Evolutionary conservation across 192 early-diverging fungal genomes (phyloP).

Genomic region (Backusella morwellensis): DNA sequence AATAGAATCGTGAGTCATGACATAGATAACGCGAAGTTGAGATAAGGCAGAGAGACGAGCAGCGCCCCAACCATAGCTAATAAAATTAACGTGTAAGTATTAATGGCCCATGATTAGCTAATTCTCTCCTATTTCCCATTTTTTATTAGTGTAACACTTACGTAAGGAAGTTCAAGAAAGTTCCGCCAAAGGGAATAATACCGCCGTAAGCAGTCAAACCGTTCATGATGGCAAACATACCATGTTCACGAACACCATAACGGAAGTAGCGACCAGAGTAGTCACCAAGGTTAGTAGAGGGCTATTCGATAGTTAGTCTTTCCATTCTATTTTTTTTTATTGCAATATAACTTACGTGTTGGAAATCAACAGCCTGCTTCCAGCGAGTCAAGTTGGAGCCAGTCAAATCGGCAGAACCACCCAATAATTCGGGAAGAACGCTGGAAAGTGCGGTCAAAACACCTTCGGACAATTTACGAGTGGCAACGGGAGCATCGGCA

Average conservation of each 20-base stretch:
- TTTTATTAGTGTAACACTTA: slow-evolving; percentile 41
- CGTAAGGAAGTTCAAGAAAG: slow-evolving; percentile 92
- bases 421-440: slow-evolving; percentile 79
- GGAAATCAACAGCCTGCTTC: slow-evolving; percentile 96
- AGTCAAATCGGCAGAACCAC: slow-evolving; percentile 97
- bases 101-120: not conserved
- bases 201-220: slow-evolving; percentile 86
- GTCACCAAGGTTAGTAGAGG: slow-evolving; percentile 65
- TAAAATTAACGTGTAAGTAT: not conserved
- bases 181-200: slow-evolving; percentile 81
- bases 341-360: slow-evolving; percentile 42
- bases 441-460: slow-evolving; percentile 83
- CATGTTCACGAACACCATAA: slow-evolving; percentile 97
- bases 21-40: slow-evolving; percentile 88
- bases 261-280: slow-evolving; percentile 90
- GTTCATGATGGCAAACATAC: slow-evolving; percentile 93
- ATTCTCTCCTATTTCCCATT: slow-evolving; percentile 7
- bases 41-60: slow-evolving; percentile 89
- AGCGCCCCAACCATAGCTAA: slow-evolving; percentile 75
- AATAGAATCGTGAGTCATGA: slow-evolving; percentile 99
- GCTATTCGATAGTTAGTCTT: not conserved
- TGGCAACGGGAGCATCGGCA: slow-evolving; percentile 74
- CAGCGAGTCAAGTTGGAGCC: slow-evolving; percentile 95
- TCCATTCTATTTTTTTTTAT: not conserved
- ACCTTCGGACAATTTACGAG: slow-evolving; percentile 85